Evolutionary conservation across 1,284 basidiomycete genomes (phyloP).

Genomic region (Heliocybe sulcata): DNA sequence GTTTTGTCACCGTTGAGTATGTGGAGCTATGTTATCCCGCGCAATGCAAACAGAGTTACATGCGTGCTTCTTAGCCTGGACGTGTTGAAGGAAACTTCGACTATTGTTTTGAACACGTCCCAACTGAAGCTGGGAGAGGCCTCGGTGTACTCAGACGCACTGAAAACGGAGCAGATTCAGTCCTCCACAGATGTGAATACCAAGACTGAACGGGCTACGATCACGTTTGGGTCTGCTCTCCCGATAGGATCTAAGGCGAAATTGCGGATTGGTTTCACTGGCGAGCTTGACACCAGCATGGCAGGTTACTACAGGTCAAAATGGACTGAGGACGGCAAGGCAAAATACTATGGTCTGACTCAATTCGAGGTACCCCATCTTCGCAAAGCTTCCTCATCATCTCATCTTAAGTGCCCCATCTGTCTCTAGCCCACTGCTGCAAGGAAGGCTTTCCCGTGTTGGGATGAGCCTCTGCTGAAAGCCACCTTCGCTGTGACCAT

Average conservation of each 20-base stretch:
- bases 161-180: conserved; percentile 46
- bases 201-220: conserved; percentile 56
- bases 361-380: conserved; percentile 61
- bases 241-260: conserved; percentile 59
- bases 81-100: conserved; percentile 58
- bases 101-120: conserved; percentile 68
- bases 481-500: conserved; percentile 81
- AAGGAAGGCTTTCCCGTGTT: conserved; percentile 78
- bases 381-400: background rate
- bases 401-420: conserved; percentile 13
- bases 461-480: conserved; percentile 94
- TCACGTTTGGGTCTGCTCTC: conserved; percentile 48
- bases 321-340: conserved; percentile 48
- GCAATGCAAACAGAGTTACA: background rate
- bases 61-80: conserved; percentile 46
- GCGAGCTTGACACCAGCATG: conserved; percentile 62
- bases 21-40: conserved; percentile 13
- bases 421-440: conserved; percentile 77
- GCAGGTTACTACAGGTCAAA: conserved; percentile 65
- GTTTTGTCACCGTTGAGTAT: conserved; percentile 70
- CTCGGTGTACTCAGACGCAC: conserved; percentile 52
- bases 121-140: conserved; percentile 66
- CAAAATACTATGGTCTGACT: conserved; percentile 70
- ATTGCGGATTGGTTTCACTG: conserved; percentile 57
- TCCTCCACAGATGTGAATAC: conserved; percentile 47